Evolutionary conservation across 2,329 filamentous ascomycete species (phyloP), one percentile per base, ranked within the genome.

Genomic region (Fonsecaea pedrosoi): DNA sequence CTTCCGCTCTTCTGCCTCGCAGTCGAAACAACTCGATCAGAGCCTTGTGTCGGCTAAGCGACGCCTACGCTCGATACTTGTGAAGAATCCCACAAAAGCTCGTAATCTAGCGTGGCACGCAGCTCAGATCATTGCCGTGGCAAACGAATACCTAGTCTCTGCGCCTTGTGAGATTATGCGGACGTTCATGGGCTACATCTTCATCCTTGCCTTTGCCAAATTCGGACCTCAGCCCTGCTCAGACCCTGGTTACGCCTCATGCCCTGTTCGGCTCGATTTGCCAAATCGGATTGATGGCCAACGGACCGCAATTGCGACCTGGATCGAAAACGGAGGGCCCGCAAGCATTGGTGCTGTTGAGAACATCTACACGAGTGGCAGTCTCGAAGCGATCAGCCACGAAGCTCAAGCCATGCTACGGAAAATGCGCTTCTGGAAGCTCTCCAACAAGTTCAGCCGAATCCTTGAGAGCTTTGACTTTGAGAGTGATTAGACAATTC

Each of bases 91-190:
- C 15, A 57, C 60, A 13, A 68, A 70, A 53, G 65, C 66, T 6
- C 65, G 68, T 12, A 66, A 68, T 32, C 57, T 70, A 8, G 68
- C 64, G n/a, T 70, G 68, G 68, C 68, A 70, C 25, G 68, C 68
- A 8, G 68, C 66, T 35, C 66, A 80, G 76, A 78, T 83, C 70
- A 81, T 82, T 71, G 78, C 77, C 55, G 76, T 83, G 68, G 80
- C 82, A 60, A 81, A 77, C 4, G 82, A 82, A n/a, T 83, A 82
- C 75, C 78, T 83, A 62, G 78, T 83, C 12, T 70, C 68, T n/a
- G 68, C 68, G 32, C 68, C 68, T 15, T 70, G 68, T 32, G 68
- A 70, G 54, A 70, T 70, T 53, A 55, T 70, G 63, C 60, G 68
- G n/a, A 64, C 68, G 6, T 70, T 68, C 40, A 70, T 70, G 68